Percentiles rank a stretch among this genome's conserved stretches.
Conservation (phyloP, 2,329 filamentous ascomycete genomes). For the Pseudopithomyces chartarum region DNA sequence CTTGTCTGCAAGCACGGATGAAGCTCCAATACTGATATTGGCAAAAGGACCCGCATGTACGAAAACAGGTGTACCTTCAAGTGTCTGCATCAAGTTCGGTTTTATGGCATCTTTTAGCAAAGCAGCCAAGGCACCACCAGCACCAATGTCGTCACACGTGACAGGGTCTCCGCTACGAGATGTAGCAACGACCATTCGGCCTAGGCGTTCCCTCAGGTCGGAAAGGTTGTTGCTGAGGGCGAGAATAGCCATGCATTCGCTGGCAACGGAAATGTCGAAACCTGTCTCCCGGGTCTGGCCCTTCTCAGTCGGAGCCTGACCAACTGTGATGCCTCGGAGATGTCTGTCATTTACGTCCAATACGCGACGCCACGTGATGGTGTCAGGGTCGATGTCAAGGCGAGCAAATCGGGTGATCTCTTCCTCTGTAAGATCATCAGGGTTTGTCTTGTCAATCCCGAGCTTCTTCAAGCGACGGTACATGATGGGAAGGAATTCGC, state of each 20-base stretch:
- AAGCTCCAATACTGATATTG: constrained; percentile 97
- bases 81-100: constrained; percentile 97
- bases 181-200: constrained; percentile 92
- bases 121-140: constrained; percentile 87
- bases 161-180: constrained; percentile 86
- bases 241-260: constrained; percentile 97
- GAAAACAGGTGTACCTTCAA: constrained; percentile 96
- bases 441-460: constrained; percentile 93
- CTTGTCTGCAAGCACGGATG: constrained; percentile 92
- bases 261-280: constrained; percentile 97
- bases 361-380: constrained; percentile 96
- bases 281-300: constrained; percentile 86
- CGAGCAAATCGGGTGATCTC: constrained; percentile 89
- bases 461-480: constrained; percentile 92
- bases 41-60: constrained; percentile 97
- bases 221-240: constrained; percentile 85
- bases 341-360: constrained; percentile 97
- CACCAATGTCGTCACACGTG: constrained; percentile 94
- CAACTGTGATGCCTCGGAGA: constrained; percentile 85
- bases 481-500: constrained; percentile 87
- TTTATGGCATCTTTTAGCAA: constrained; percentile 99
- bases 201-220: constrained; percentile 92
- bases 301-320: constrained; percentile 87
- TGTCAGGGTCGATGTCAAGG: constrained; percentile 93
- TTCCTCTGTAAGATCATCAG: constrained; percentile 85